These are phyloP conservation scores for Hypoxylon trugodes DNA, from an alignment of 495 filamentous ascomycete species.

Conservation along the genomic window DNA sequence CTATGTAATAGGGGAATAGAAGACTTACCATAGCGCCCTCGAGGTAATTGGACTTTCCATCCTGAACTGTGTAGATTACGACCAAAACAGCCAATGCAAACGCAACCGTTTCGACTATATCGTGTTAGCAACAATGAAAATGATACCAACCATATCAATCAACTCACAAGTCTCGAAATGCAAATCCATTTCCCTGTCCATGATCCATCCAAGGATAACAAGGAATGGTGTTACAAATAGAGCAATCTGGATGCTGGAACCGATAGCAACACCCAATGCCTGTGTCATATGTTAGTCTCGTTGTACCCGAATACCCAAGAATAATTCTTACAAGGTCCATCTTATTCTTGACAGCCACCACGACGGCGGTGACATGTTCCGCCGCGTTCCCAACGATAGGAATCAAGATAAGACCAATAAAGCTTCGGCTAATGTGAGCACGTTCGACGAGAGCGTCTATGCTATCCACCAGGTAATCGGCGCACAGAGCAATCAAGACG, in stretches of 20 bases:
- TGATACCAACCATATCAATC: constrained; percentile 3
- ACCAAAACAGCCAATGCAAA: constrained; percentile 91
- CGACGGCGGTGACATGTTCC: constrained; percentile 93
- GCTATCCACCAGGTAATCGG: constrained; percentile 91
- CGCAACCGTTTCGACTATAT: constrained; percentile 84
- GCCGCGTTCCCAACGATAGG: constrained; percentile 98
- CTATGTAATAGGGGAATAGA: background rate
- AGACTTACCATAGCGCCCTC: constrained; percentile 86
- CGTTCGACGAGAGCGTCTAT: constrained; percentile 88
- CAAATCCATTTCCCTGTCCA: constrained; percentile 83
- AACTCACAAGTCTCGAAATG: constrained; percentile 77
- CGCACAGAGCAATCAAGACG: constrained; percentile 85
- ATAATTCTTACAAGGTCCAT: constrained; percentile 75
- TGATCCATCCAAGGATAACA: constrained; percentile 88
- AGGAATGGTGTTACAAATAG: constrained; percentile 90
- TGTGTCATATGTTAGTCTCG: constrained; percentile 20
- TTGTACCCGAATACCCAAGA: background rate
- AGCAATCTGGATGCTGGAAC: constrained; percentile 93
- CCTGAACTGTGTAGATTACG: constrained; percentile 90
- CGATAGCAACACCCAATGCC: constrained; percentile 93
- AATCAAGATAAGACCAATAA: constrained; percentile 93
- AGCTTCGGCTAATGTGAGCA: constrained; percentile 90
- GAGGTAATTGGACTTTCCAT: constrained; percentile 94
- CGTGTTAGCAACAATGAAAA: constrained; percentile 17
- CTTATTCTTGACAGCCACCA: constrained; percentile 93